Conservation (phyloP, 176 grass and related monocot species). For the Poa annua region DNA sequence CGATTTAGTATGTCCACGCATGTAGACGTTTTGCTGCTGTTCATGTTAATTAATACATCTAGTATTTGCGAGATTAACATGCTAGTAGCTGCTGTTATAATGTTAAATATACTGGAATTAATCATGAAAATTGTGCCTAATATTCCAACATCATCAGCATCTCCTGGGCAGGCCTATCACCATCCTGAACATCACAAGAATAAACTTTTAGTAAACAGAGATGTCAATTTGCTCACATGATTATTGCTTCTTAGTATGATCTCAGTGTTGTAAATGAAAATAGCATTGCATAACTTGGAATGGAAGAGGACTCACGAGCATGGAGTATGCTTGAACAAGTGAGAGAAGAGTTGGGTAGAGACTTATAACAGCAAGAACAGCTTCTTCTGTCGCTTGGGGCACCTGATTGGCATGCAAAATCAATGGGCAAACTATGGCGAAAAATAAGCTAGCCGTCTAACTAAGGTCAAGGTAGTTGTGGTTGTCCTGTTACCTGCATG, state of each 20-base stretch:
- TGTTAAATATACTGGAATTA: too few species aligned
- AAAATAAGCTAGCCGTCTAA: background rate
- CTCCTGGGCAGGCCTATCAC: conserved; percentile 57
- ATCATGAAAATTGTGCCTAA: too few species aligned
- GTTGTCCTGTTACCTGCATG: conserved; percentile 81
- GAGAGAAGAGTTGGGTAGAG: conserved; percentile 65
- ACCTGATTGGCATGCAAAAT: conserved; percentile 53
- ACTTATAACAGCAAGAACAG: conserved; percentile 59
- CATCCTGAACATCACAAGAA: conserved; percentile 56
- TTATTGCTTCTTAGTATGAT: background rate
- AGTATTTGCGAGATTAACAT: too few species aligned
- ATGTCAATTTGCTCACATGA: background rate
- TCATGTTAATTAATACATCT: too few species aligned
- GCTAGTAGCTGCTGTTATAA: too few species aligned
- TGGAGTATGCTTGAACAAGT: conserved; percentile 64
- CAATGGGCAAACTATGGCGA: background rate
- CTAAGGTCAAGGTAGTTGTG: background rate
- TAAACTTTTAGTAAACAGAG: background rate
- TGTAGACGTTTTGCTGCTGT: too few species aligned
- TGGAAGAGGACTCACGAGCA: conserved; percentile 49
- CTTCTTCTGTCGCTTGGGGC: conserved; percentile 81
- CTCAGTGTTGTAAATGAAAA: conserved; percentile 11
- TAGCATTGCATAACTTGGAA: background rate
- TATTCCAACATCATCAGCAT: too few species aligned
- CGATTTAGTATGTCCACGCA: too few species aligned